Base-by-base conservation (phyloP, 202 grass and related monocot species). In the Musa balbisiana region DNA sequence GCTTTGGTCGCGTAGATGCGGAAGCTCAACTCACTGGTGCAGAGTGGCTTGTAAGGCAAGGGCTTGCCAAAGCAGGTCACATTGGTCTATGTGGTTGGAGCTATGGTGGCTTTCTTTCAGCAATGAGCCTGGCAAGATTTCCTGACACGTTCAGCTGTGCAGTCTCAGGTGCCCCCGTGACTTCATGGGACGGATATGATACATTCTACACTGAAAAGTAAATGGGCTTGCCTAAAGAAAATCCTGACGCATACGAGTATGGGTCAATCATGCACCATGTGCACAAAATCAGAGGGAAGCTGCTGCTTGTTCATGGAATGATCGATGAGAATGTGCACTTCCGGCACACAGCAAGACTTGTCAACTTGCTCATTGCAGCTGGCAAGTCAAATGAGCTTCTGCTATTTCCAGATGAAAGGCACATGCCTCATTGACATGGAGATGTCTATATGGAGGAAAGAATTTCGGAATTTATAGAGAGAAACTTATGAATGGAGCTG, bases 181-280 rank as follows among this genome's bases (percentile, higher is more conserved):
- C 87, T 2, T 79, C 95, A 59, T 99, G 91, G 95, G 91, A 99
- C 22, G 95, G 91, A 51, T 99, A 99, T 2, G 95, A 99, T 70
- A 94, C 91, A 53, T 99, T 95, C 53, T 95, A 95, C n/a, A 99
- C 95, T 0, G 95, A 99, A 82, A 99, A 99, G 73, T 99, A 95
- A 76, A 78, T 99, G 87, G 91, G 95, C 0, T 78, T 95, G 79
- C 95, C 95, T 49, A 67, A 72, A 0, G 89, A 94, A 63, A 87
- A 95, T 17, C 29, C 29, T 0, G 87, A 95, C 55, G 89, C 89
- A 6, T 99, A 99, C 1, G 80, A 92, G 22, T 90, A 81, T 11
- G 85, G 87, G 10, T 99, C 95, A 5, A 85, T 99, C 64, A 99
- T 99, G 95, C 89, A 92, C 51, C 95, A 99, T 80, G 85, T 82